Base-by-base conservation (phyloP, 2,329 filamentous ascomycete species). In the Penicillium sp. region DNA sequence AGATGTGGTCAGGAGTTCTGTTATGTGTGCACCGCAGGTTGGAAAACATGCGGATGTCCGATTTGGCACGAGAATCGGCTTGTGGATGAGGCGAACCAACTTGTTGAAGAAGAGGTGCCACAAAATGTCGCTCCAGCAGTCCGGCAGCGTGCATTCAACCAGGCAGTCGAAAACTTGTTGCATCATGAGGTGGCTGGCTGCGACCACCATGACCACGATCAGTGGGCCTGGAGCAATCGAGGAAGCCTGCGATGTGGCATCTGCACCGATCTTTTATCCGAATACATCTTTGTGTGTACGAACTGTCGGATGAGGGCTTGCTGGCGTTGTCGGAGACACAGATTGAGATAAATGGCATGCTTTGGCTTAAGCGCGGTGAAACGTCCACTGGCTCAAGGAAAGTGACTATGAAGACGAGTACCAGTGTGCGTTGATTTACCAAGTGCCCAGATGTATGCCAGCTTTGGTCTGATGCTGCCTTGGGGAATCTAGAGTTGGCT, bases 1-100 rank as follows among this genome's bases (percentile, higher is more conserved):
- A 58, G 55, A 2, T 60, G 57, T 6, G 57, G 55, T 1, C 21
- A 42, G 7, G 42, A 60, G 14, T 60, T 58, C 16, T 58, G 57
- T 29, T 60, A 58, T 13, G 29, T 43, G 5, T 56, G 57, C 14
- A 55, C 43, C 1, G 24, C 4, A 11, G 16, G 14, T 1, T 59
- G 57, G 57, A 55, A 47, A 22, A n/a, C 55, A 40, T 60, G 55
- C 36, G 6, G 29, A 5, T 59, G 50, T n/a, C 21, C 45, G 5
- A 32, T 49, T 18, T 60, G 59, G 59, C 32, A 56, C 13, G 52
- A 56, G 24, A 2, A 47, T 5, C 49, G 55, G 27, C 55, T 60
- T 1, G 14, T 48, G 2, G 45, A 31, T 29, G 13, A 29, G 43
- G 57, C 57, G 18, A 52, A 40, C 2, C 36, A 44, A 43, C 47